These are phyloP conservation scores for Fusarium secorum DNA, from an alignment of 2,329 filamentous ascomycete genomes.

Conservation along the genomic window DNA sequence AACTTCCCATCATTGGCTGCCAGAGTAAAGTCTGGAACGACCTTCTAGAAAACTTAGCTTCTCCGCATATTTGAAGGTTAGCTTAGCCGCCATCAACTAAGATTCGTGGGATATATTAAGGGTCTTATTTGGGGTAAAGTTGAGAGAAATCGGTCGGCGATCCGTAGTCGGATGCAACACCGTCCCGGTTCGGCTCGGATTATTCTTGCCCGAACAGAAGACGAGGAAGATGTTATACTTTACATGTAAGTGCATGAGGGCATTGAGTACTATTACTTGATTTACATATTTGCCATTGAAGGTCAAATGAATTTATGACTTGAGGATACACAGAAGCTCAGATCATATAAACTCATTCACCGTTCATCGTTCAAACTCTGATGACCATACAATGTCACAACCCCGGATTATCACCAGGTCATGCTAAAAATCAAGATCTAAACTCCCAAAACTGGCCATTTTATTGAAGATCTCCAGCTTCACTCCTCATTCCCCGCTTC, in stretches of 20 bases:
- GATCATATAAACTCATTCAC: background rate
- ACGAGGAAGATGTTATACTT: background rate
- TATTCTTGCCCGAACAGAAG: background rate
- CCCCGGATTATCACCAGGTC: background rate
- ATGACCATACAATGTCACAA: background rate
- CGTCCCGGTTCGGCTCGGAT: background rate
- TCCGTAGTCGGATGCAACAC: background rate
- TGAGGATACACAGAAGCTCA: background rate
- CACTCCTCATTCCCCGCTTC: background rate
- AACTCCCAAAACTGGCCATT: background rate
- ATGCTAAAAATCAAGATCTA: background rate
- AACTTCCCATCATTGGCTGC: background rate
- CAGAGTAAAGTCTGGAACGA: background rate
- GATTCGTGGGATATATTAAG: background rate
- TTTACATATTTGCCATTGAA: background rate
- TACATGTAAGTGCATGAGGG: background rate
- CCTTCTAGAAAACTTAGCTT: background rate
- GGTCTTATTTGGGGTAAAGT: background rate
- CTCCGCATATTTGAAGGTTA: background rate
- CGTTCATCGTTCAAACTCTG: background rate
- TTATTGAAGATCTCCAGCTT: background rate
- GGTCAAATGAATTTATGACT: fast-evolving
- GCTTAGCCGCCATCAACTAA: background rate
- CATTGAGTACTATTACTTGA: fast-evolving
- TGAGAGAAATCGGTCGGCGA: background rate